These are phyloP conservation scores for Ceratocystis albifundus DNA, from an alignment of 2,329 filamentous ascomycete species.

Conservation along the genomic window DNA sequence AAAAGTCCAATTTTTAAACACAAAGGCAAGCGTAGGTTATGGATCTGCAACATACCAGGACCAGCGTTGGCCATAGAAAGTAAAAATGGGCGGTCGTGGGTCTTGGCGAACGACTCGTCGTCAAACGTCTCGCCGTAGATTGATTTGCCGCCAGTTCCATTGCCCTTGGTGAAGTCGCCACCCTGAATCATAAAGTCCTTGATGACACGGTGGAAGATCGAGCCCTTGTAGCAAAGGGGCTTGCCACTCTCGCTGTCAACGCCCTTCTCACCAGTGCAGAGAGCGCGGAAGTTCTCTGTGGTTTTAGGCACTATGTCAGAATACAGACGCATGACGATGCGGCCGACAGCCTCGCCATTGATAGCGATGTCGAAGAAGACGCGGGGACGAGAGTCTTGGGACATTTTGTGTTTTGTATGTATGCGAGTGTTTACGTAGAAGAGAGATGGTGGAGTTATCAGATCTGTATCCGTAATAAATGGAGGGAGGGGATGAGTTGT, in stretches of 20 bases:
- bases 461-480: conserved; percentile 5
- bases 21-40: neutral
- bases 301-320: conserved; percentile 76
- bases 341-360: conserved; percentile 59
- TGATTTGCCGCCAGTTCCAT: conserved; percentile 90
- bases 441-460: conserved; percentile 17
- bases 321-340: conserved; percentile 78
- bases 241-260: conserved; percentile 61
- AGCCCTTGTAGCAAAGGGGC: conserved; percentile 86
- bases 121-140: conserved; percentile 97
- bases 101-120: conserved; percentile 86
- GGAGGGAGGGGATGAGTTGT: neutral
- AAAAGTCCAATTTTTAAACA: neutral
- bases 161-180: conserved; percentile 89
- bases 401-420: conserved; percentile 30
- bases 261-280: conserved; percentile 94
- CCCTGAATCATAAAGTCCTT: conserved; percentile 99
- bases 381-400: conserved; percentile 46
- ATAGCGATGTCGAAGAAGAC: conserved; percentile 93
- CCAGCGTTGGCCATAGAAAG: conserved; percentile 98
- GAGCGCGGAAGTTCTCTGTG: conserved; percentile 85
- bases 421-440: conserved; percentile 14
- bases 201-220: conserved; percentile 89
- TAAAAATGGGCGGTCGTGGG: conserved; percentile 87
- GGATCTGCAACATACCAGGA: conserved; percentile 49